Percentiles rank a stretch among this genome's conserved stretches.
Conservation (phyloP, 1,139 yeast genomes). For the Hyphopichia wangnamkhiaoensis region DNA sequence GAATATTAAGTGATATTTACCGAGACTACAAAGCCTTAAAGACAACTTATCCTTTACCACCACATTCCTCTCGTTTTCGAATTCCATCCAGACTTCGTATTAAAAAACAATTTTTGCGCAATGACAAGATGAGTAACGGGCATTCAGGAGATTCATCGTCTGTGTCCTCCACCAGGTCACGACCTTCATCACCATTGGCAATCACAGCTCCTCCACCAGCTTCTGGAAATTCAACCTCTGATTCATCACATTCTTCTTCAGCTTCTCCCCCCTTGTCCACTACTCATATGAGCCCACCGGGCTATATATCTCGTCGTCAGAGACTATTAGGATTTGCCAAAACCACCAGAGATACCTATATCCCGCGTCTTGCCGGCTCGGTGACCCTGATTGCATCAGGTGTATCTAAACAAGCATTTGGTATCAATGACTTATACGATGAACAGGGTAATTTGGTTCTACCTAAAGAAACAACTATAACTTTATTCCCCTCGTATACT, state of each 20-base stretch:
- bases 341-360: constrained; percentile 58
- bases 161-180: neutral
- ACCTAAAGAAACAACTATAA: constrained; percentile 40
- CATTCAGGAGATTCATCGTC: neutral
- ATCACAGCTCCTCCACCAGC: neutral
- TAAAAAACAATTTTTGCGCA: neutral
- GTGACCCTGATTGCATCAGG: constrained; percentile 52
- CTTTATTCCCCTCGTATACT: constrained; percentile 67
- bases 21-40: constrained; percentile 27
- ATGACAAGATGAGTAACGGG: constrained; percentile 1
- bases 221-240: neutral
- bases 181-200: neutral
- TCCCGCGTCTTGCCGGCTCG: constrained; percentile 52
- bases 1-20: constrained; percentile 21
- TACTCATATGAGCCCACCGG: constrained; percentile 9
- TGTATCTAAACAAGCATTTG: constrained; percentile 39
- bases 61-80: neutral
- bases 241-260: neutral
- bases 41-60: constrained; percentile 12
- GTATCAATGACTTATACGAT: constrained; percentile 27
- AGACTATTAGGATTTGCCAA: constrained; percentile 49
- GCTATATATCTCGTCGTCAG: constrained; percentile 27
- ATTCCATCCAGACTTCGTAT: neutral
- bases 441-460: constrained; percentile 33
- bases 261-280: too few relatives aligned